These are phyloP conservation scores for Saitozyma sp. DNA, from an alignment of 768 basidiomycete species.

Conservation along the genomic window DNA sequence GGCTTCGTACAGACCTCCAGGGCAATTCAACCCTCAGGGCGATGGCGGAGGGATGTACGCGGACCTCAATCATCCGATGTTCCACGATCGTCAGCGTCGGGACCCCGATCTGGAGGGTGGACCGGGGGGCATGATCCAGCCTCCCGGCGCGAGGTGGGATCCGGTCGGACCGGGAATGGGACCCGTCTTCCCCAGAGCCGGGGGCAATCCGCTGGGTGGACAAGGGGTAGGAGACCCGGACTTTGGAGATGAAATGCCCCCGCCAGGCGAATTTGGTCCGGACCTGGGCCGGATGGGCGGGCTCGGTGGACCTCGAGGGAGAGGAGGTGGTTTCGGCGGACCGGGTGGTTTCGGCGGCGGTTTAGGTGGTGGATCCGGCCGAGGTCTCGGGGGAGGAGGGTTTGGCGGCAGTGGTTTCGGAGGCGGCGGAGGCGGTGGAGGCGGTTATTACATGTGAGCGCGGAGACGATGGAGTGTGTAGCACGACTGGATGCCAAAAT, in stretches of 20 bases:
- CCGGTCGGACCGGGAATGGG: constrained; percentile 45
- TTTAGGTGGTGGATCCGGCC: constrained; percentile 5
- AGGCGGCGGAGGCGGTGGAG: constrained; percentile 7
- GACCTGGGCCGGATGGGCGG: constrained; percentile 42
- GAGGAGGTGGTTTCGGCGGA: not conserved
- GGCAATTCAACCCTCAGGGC: constrained; percentile 28
- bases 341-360: constrained; percentile 17
- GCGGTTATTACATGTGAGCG: not conserved
- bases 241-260: constrained; percentile 48
- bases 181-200: constrained; percentile 30
- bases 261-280: constrained; percentile 49
- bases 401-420: constrained; percentile 6
- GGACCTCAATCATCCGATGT: constrained; percentile 50
- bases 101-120: constrained; percentile 14
- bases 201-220: constrained; percentile 39
- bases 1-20: constrained; percentile 27
- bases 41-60: constrained; percentile 42
- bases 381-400: not conserved
- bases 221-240: constrained; percentile 38
- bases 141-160: constrained; percentile 52
- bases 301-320: constrained; percentile 6
- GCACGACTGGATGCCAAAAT: no score
- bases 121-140: constrained; percentile 48
- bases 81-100: constrained; percentile 32
- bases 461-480: no score